Percentiles rank a stretch among this genome's conserved stretches.
Evolutionary conservation across 2,329 filamentous ascomycete genomes (phyloP).

Genomic region (Ceratocystis harringtonii): DNA sequence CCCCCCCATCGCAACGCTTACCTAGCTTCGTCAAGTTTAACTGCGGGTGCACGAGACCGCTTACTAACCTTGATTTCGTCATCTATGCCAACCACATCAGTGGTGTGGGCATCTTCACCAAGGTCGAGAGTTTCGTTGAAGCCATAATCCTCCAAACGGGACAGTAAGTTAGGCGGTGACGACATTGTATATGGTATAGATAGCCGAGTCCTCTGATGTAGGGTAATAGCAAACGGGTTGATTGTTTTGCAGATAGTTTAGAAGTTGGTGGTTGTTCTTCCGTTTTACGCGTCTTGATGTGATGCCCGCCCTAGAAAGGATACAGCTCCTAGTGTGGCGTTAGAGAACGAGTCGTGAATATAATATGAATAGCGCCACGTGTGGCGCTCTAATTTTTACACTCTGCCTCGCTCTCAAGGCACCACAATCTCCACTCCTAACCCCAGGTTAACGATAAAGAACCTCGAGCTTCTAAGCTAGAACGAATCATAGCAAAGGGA

Average conservation of each 20-base stretch:
- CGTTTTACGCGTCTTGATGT: conserved; percentile 6
- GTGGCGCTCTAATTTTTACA: neutral
- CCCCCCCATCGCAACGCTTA: too few relatives aligned
- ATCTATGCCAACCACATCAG: conserved; percentile 58
- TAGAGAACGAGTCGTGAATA: neutral
- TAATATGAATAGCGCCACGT: neutral
- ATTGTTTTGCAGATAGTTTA: too few relatives aligned
- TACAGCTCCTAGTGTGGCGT: neutral
- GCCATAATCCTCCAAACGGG: conserved; percentile 65
- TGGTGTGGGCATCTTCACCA: conserved; percentile 25
- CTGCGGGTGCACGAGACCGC: conserved; percentile 52
- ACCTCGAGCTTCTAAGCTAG: neutral
- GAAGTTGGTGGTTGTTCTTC: too few relatives aligned
- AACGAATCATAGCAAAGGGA: neutral
- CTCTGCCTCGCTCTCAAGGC: neutral
- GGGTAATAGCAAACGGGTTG: neutral
- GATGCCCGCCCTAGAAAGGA: conserved; percentile 11
- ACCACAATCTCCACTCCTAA: neutral
- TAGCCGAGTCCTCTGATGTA: neutral
- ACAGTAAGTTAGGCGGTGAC: conserved; percentile 25
- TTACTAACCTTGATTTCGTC: conserved; percentile 73
- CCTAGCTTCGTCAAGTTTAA: conserved; percentile 77
- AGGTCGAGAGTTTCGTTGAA: conserved; percentile 38
- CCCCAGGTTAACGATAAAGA: neutral
- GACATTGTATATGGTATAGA: neutral